A percentile compares a stretch with the other conserved stretches of the same genome.
Conservation (phyloP, 495 filamentous ascomycete species). For the Xanthoparmelia taractica region DNA sequence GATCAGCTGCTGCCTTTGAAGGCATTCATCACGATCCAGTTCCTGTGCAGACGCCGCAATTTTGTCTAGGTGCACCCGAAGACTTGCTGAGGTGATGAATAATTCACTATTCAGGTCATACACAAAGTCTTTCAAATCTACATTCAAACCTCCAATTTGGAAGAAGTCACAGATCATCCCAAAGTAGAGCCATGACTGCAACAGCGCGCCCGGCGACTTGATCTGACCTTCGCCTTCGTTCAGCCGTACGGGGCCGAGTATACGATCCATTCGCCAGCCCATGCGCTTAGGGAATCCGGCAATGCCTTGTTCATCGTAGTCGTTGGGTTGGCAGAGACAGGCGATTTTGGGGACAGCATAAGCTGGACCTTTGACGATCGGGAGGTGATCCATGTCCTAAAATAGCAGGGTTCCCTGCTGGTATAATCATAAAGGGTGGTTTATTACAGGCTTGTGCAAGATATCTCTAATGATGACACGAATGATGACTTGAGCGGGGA, state of each 20-base stretch:
- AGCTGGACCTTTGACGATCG: background rate
- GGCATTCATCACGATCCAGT: background rate
- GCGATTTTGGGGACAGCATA: background rate
- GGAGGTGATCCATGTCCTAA: background rate
- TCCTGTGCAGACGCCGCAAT: background rate
- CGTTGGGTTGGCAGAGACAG: conserved; percentile 1
- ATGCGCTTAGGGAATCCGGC: background rate
- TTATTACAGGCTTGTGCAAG: background rate
- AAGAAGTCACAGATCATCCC: background rate
- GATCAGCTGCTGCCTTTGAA: background rate
- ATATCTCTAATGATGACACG: no score
- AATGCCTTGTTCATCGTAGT: conserved; percentile 4
- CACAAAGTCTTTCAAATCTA: background rate
- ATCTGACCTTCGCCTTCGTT: background rate
- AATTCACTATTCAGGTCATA: background rate
- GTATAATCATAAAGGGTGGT: background rate
- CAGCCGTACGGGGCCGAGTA: background rate
- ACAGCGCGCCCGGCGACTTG: conserved; percentile 1
- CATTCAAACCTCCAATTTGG: background rate
- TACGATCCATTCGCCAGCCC: conserved; percentile 1
- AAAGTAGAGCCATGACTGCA: conserved; percentile 4
- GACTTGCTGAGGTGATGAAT: background rate
- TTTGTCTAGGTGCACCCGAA: background rate
- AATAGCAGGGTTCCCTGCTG: background rate
- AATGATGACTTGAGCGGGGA: background rate